Base-by-base conservation (phyloP, 495 filamentous ascomycete genomes). In the Hypoxylon perforatum region DNA sequence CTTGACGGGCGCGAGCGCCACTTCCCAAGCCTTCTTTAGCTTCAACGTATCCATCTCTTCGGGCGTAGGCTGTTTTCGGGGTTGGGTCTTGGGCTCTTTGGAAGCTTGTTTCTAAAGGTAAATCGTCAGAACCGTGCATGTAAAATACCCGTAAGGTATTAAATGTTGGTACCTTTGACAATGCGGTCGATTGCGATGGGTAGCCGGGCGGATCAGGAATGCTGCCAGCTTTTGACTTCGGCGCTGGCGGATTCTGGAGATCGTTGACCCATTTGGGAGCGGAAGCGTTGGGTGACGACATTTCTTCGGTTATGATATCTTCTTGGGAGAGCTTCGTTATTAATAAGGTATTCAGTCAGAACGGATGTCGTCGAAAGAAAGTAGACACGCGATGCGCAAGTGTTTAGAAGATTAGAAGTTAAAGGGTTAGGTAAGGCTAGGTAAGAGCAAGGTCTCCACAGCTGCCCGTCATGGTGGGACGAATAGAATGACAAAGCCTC, bases 1-100 rank as follows among this genome's bases (percentile, higher is more conserved):
- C 81, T 99, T 99, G 50, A 93, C 90, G 1, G 95, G 95, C 3
- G 91, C 96, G 35, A 99, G 86, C 30, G 95, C 96, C 18, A 99
- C 85, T 79, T 99, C 95, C 96, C 96, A 99, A 0, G 95, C 94
- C 75, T 99, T 99, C 80, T 99, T 99, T 65, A 98, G 77, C 81
- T 98, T 97, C 53, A 99, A 82, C 39, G 88, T 90, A 76, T 98
- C 95, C 81, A 92, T 97, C 77, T 97, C 93, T 64, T 89, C 89
- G 61, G 84, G 74, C 4, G 88, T 88, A 28, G 89, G 90, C 33
- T 86, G 76, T 55, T 86, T 85, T 65, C 78, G 82, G 57, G 73
- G 75, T 65, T 78, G 73, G 28, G 64, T 30, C 70, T 77, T 79
- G 64, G 71, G 54, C 58, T 77, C 80, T 75, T 82, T 87, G 25